phyloP scores from a whole-genome alignment of 2,329 filamentous ascomycete genomes.

The Aschersonia sp. region DNA sequence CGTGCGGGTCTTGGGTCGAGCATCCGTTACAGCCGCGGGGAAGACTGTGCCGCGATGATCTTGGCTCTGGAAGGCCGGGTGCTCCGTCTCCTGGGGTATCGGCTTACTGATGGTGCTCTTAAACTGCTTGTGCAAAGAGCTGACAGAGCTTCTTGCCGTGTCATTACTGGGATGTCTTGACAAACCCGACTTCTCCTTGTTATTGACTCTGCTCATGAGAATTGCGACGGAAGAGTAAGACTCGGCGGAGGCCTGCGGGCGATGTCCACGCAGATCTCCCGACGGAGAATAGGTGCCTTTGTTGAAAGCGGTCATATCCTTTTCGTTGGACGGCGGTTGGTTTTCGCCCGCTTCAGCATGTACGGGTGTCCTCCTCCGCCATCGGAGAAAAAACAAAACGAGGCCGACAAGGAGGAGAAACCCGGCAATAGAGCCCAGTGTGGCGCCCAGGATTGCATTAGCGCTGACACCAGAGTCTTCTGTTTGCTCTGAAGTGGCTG shows the following conservation, averaged over 20 bases:
- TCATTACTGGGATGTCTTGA: constrained; percentile 43
- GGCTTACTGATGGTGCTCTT: constrained; percentile 50
- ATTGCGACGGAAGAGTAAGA: constrained; percentile 53
- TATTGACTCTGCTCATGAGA: constrained; percentile 45
- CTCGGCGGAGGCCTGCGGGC: constrained; percentile 34
- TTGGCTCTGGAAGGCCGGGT: constrained; percentile 18
- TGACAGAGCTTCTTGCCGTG: constrained; percentile 30
- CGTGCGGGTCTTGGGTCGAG: constrained; percentile 19
- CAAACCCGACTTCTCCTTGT: constrained; percentile 27
- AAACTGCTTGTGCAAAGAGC: constrained; percentile 46
- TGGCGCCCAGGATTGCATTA: constrained; percentile 60
- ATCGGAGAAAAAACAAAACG: constrained; percentile 45
- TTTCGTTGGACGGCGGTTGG: constrained; percentile 39
- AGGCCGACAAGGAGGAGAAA: constrained; percentile 56
- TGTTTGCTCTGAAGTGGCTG: not conserved
- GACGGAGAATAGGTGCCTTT: constrained; percentile 24
- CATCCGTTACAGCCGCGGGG: constrained; percentile 16
- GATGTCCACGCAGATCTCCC: constrained; percentile 34
- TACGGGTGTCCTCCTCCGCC: constrained; percentile 37
- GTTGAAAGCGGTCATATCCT: constrained; percentile 34
- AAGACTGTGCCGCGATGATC: constrained; percentile 28
- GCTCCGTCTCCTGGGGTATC: constrained; percentile 29
- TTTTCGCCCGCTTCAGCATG: constrained; percentile 29
- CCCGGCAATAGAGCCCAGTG: constrained; percentile 68
- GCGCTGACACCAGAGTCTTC: constrained; percentile 17